Conservation (phyloP, 2,329 filamentous ascomycete species). For the Colletotrichum agaves region DNA sequence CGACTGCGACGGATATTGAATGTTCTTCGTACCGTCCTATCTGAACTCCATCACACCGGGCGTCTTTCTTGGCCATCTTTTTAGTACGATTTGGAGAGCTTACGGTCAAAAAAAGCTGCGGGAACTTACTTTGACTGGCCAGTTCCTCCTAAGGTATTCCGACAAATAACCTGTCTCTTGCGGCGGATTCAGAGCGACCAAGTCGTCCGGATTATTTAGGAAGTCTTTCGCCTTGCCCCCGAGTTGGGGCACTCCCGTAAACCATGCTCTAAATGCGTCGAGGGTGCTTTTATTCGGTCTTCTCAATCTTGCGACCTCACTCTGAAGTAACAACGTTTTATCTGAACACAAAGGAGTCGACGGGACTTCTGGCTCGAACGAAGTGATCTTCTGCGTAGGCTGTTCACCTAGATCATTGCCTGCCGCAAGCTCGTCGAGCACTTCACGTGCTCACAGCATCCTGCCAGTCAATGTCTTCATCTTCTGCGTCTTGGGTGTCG, state of each 20-base stretch:
- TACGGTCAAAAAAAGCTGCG: neutral
- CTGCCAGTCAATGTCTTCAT: conserved; percentile 19
- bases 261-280: neutral
- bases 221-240: neutral
- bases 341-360: neutral
- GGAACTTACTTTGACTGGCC: conserved; percentile 26
- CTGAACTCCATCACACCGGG: neutral
- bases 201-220: neutral
- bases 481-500: conserved; percentile 11
- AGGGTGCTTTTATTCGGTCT: neutral
- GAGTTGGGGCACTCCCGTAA: neutral
- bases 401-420: neutral
- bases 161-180: conserved; percentile 29
- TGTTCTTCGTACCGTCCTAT: conserved; percentile 15
- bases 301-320: neutral
- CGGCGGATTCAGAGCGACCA: conserved; percentile 20
- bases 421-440: neutral
- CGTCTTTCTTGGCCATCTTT: neutral
- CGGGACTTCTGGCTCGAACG: too few relatives aligned
- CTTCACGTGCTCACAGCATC: conserved; percentile 9
- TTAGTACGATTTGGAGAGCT: too few relatives aligned
- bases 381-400: too few relatives aligned
- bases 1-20: conserved; percentile 7
- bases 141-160: conserved; percentile 8
- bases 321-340: neutral